A percentile compares a stretch with the other conserved stretches of the same genome.
These are phyloP conservation scores for Auriscalpium microsporum DNA, from an alignment of 768 basidiomycete genomes.

Conservation along the genomic window DNA sequence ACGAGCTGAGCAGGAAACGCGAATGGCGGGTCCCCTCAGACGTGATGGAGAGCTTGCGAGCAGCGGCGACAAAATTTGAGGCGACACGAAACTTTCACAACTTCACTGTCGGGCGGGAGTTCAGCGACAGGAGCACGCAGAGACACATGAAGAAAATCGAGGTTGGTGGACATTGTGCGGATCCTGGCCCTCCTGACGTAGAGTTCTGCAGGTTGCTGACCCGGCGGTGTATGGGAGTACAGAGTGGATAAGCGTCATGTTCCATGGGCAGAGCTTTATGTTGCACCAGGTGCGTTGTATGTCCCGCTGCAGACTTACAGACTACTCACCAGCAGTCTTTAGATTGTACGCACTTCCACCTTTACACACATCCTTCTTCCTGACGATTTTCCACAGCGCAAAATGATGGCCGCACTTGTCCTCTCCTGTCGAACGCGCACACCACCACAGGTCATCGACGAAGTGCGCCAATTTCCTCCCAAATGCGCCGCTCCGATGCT, in stretches of 20 bases:
- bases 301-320: background rate
- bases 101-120: slow-evolving; percentile 86
- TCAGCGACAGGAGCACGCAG: slow-evolving; percentile 70
- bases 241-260: slow-evolving; percentile 89
- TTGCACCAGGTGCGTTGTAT: slow-evolving; percentile 77
- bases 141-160: slow-evolving; percentile 86
- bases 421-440: slow-evolving; percentile 69
- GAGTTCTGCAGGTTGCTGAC: slow-evolving; percentile 50
- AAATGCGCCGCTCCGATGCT: background rate
- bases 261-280: slow-evolving; percentile 99
- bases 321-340: background rate
- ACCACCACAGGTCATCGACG: slow-evolving; percentile 65
- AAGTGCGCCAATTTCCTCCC: slow-evolving; percentile 34
- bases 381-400: slow-evolving; percentile 54
- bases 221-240: slow-evolving; percentile 86
- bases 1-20: slow-evolving; percentile 60
- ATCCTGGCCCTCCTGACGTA: background rate
- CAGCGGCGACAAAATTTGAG: slow-evolving; percentile 54
- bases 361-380: background rate
- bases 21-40: slow-evolving; percentile 55
- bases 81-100: slow-evolving; percentile 98
- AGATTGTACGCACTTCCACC: slow-evolving; percentile 1
- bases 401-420: slow-evolving; percentile 91
- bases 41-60: slow-evolving; percentile 49
- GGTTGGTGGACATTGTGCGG: slow-evolving; percentile 30